Conservation (phyloP, 805 yeast genomes). For the Candida maris region DNA sequence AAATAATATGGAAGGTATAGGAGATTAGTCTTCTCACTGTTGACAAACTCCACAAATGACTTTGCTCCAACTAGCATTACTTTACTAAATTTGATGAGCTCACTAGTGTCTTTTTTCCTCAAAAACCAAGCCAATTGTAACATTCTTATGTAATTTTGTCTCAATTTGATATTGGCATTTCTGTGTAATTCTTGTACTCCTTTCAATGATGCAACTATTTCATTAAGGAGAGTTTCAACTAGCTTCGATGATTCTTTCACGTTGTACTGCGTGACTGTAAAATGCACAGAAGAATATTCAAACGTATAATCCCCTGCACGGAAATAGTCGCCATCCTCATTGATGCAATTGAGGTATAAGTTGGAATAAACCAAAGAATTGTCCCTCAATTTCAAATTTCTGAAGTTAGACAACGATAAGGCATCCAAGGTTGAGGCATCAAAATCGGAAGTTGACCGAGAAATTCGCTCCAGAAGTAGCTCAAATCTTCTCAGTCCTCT, state of each 20-base stretch:
- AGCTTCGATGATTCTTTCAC: conserved; percentile 7
- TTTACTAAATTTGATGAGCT: conserved; percentile 15
- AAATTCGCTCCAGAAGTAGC: conserved; percentile 3
- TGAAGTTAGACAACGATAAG: conserved; percentile 2
- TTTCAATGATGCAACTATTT: conserved; percentile 7
- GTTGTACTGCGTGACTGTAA: conserved; percentile 14
- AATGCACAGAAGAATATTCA: conserved; percentile 12
- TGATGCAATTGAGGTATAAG: conserved; percentile 14
- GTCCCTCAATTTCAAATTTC: conserved; percentile 4
- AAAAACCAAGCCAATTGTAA: conserved; percentile 25
- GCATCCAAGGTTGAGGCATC: not conserved
- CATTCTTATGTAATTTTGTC: conserved; percentile 24
- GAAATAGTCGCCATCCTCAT: conserved; percentile 17
- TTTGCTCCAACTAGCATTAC: conserved; percentile 12
- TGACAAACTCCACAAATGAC: conserved; percentile 7
- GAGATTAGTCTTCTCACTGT: conserved; percentile 8
- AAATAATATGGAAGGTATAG: conserved; percentile 24
- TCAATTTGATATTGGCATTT: conserved; percentile 10
- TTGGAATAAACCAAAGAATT: conserved; percentile 17
- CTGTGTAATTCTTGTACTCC: not conserved
- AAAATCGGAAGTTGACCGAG: conserved; percentile 1
- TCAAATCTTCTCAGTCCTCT: not conserved
- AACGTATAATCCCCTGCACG: conserved; percentile 13
- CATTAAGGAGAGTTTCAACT: conserved; percentile 11
- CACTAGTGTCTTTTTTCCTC: conserved; percentile 5